These are phyloP conservation scores for Vigna radiata DNA, from an alignment of 306 rosid species.

Conservation along the genomic window DNA sequence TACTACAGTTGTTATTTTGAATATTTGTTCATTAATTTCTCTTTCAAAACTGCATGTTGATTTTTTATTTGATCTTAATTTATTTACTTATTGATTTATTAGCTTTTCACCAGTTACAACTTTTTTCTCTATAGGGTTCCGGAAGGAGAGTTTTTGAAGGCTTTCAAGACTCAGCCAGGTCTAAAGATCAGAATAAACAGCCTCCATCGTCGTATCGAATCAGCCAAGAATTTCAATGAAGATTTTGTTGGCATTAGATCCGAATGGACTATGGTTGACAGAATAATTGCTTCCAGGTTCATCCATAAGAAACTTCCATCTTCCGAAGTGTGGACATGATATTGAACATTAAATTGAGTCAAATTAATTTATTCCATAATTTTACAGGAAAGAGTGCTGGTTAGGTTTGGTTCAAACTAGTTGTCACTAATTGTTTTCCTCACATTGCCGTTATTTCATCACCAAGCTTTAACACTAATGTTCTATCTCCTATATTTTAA, in stretches of 20 bases:
- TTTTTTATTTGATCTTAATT: neutral
- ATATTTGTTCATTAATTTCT: neutral
- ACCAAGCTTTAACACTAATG: no score
- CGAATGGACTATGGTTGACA: constrained; percentile 96
- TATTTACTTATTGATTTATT: constrained; percentile 22
- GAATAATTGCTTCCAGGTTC: constrained; percentile 92
- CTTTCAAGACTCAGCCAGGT: constrained; percentile 85
- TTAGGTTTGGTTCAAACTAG: no score
- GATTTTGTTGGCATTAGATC: constrained; percentile 92
- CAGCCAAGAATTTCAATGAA: constrained; percentile 65
- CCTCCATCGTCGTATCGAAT: constrained; percentile 78
- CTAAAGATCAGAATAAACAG: constrained; percentile 75
- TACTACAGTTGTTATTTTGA: neutral
- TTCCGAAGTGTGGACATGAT: neutral
- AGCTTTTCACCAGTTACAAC: constrained; percentile 36
- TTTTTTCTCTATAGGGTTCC: constrained; percentile 69
- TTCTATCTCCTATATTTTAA: no score
- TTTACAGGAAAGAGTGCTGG: no score
- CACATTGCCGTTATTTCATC: no score
- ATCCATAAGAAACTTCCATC: neutral
- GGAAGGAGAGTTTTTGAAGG: constrained; percentile 88
- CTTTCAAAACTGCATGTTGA: neutral
- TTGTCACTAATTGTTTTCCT: no score
- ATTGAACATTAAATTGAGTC: no score
- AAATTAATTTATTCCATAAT: no score